Evolutionary conservation across 75 land plant genomes (phyloP).

Genomic region (Ceratopteris richardii): DNA sequence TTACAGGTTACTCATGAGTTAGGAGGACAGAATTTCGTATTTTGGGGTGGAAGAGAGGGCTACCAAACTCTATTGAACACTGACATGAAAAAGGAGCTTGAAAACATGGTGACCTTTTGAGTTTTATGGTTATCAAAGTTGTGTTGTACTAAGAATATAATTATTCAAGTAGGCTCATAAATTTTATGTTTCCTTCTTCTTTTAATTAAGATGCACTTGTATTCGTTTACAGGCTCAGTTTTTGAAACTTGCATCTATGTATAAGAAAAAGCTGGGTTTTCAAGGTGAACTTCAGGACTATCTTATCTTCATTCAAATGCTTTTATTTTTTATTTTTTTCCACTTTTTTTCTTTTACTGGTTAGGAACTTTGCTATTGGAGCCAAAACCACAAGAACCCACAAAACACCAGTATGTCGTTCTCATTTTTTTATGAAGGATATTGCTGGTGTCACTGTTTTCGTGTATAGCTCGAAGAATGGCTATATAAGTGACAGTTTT

Average conservation of each 20-base stretch:
- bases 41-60: constrained; percentile 98
- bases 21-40: constrained; percentile 94
- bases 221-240: constrained; percentile 54
- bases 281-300: constrained; percentile 41
- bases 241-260: constrained; percentile 65
- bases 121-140: background rate
- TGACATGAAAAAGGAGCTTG: constrained; percentile 83
- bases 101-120: constrained; percentile 64
- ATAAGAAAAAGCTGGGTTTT: constrained; percentile 90
- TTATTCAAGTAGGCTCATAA: too few species aligned
- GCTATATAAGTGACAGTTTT: too few species aligned
- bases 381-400: constrained; percentile 98
- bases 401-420: constrained; percentile 80
- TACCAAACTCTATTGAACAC: constrained; percentile 91
- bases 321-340: background rate
- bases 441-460: too few species aligned
- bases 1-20: constrained; percentile 82
- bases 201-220: too few species aligned
- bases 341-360: background rate
- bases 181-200: too few species aligned
- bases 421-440: background rate
- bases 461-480: too few species aligned
- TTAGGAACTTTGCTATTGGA: constrained; percentile 82
- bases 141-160: background rate
- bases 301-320: background rate